phyloP scores from a whole-genome alignment of 140 eudicot species.

The Cichorium intybus region DNA sequence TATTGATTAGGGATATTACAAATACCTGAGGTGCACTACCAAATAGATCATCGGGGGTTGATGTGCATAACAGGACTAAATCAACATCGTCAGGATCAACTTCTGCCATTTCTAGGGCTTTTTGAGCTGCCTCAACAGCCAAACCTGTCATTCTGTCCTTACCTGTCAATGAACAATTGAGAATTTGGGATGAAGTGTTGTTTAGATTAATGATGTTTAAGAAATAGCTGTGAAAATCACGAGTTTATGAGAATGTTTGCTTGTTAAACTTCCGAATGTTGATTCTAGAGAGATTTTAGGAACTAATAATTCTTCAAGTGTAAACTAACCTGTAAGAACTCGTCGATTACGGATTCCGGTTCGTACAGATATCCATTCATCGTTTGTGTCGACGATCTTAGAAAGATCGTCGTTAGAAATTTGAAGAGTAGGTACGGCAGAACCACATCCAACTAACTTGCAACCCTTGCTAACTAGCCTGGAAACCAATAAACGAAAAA shows the following conservation, averaged over 20 bases:
- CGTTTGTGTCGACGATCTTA: constrained; percentile 76
- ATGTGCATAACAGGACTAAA: constrained; percentile 74
- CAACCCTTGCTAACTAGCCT: constrained; percentile 72
- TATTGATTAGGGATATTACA: too few relatives aligned
- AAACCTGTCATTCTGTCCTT: constrained; percentile 75
- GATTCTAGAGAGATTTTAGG: not conserved
- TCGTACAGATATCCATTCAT: constrained; percentile 89
- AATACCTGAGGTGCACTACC: constrained; percentile 96
- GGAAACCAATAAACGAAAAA: not conserved
- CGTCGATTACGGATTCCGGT: constrained; percentile 87
- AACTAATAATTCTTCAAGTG: not conserved
- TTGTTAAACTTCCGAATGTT: too few relatives aligned
- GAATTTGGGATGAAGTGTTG: too few relatives aligned
- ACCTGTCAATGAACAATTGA: constrained; percentile 39
- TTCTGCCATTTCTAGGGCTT: constrained; percentile 89
- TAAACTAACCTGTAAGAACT: constrained; percentile 65
- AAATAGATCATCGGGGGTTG: constrained; percentile 90
- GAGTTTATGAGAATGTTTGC: too few relatives aligned
- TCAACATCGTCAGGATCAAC: constrained; percentile 90
- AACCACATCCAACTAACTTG: constrained; percentile 93
- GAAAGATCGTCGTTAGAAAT: constrained; percentile 89
- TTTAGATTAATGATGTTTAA: too few relatives aligned
- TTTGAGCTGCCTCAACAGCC: constrained; percentile 80
- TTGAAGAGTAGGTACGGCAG: constrained; percentile 66
- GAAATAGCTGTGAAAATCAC: too few relatives aligned